These are phyloP conservation scores for Serpula lacrymans DNA, from an alignment of 768 basidiomycete genomes.

Conservation along the genomic window DNA sequence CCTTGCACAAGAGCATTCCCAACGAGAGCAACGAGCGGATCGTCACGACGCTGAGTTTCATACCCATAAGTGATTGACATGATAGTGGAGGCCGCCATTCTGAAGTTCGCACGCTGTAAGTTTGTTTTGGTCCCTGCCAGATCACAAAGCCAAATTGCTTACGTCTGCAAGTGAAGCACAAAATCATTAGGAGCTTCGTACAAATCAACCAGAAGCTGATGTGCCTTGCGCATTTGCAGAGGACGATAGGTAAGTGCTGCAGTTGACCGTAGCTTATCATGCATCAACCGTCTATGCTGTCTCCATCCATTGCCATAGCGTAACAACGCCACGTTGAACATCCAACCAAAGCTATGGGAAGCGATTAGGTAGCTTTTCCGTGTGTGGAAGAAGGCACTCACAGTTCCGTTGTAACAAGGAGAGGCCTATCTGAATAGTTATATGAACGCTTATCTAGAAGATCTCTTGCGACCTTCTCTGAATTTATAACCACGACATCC, in stretches of 20 bases:
- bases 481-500: too few relatives aligned
- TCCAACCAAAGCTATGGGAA: not conserved
- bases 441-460: too few relatives aligned
- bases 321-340: not conserved
- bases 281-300: not conserved
- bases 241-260: constrained; percentile 21
- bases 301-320: not conserved
- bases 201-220: constrained; percentile 18
- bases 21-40: constrained; percentile 14
- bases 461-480: too few relatives aligned
- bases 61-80: not conserved
- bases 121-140: too few relatives aligned
- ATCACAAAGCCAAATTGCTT: too few relatives aligned
- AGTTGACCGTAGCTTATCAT: not conserved
- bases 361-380: too few relatives aligned
- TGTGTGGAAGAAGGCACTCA: too few relatives aligned
- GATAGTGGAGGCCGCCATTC: constrained; percentile 1
- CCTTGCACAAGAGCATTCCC: constrained; percentile 9
- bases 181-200: constrained; percentile 21
- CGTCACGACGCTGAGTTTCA: constrained; percentile 11
- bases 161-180: constrained; percentile 28
- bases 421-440: too few relatives aligned
- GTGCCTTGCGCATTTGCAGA: constrained; percentile 24
- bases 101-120: too few relatives aligned
- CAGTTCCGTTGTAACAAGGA: too few relatives aligned